Percentiles rank a stretch among this genome's conserved stretches.
These are phyloP conservation scores for Kewa caespitosa DNA, from an alignment of 179 eudicot genomes.

Conservation along the genomic window DNA sequence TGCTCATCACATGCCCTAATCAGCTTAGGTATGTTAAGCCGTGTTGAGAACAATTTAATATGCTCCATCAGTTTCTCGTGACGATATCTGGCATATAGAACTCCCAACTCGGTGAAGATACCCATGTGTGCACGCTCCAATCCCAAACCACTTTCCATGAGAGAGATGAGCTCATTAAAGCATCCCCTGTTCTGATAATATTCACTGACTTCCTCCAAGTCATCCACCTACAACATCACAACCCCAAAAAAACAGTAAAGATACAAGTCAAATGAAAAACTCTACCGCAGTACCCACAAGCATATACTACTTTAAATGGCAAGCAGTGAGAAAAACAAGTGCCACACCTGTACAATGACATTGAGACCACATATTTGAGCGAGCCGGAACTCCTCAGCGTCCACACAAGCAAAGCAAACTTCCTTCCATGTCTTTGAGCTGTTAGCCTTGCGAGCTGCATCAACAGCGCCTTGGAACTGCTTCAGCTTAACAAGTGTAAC, in stretches of 20 bases:
- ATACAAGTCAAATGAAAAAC: background rate
- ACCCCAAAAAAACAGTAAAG: background rate
- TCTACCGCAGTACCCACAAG: background rate
- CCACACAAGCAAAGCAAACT: constrained; percentile 61
- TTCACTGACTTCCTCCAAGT: constrained; percentile 51
- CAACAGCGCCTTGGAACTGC: constrained; percentile 59
- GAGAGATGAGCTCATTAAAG: constrained; percentile 51
- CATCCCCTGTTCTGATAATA: constrained; percentile 56
- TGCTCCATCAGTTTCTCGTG: constrained; percentile 63
- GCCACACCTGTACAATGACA: constrained; percentile 47
- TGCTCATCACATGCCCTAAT: constrained; percentile 56
- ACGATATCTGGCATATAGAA: constrained; percentile 53
- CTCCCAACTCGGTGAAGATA: constrained; percentile 55
- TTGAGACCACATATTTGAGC: constrained; percentile 60
- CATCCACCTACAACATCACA: constrained; percentile 40
- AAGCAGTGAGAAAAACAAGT: background rate
- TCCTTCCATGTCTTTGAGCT: constrained; percentile 58
- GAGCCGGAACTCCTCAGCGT: constrained; percentile 52
- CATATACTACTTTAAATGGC: background rate
- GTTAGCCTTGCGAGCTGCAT: constrained; percentile 58
- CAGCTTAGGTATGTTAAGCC: constrained; percentile 55
- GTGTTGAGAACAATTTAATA: constrained; percentile 46
- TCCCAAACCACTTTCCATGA: constrained; percentile 60
- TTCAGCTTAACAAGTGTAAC: constrained; percentile 45
- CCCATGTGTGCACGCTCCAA: constrained; percentile 61